These are phyloP conservation scores for Geotrichum citri-aurantii DNA, from an alignment of 1,139 yeast species.

Conservation along the genomic window DNA sequence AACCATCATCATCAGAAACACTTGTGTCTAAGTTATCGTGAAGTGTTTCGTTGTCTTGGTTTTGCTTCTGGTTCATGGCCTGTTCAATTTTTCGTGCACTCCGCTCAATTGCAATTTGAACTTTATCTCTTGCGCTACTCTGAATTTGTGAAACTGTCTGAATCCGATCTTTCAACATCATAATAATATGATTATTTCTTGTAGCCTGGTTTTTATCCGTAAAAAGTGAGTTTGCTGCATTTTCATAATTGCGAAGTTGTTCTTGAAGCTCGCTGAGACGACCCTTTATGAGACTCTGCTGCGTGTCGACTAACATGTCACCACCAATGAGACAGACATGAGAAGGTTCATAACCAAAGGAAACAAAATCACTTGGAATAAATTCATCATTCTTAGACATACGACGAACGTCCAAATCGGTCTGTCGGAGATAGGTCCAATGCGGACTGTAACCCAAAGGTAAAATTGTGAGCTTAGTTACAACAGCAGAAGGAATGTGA, in stretches of 20 bases:
- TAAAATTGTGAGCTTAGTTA: constrained; percentile 52
- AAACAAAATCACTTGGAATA: constrained; percentile 27
- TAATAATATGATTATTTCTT: constrained; percentile 30
- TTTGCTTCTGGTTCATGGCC: constrained; percentile 1
- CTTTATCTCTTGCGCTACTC: constrained; percentile 3
- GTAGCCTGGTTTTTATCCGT: constrained; percentile 20
- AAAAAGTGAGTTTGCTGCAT: constrained; percentile 34
- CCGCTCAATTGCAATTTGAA: constrained; percentile 12
- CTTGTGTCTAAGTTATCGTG: not conserved
- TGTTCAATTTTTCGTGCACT: constrained; percentile 16
- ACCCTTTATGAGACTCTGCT: constrained; percentile 28
- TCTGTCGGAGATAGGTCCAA: constrained; percentile 67
- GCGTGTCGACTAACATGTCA: constrained; percentile 33
- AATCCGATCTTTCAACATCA: constrained; percentile 38
- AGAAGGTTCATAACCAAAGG: constrained; percentile 62
- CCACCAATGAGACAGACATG: constrained; percentile 63
- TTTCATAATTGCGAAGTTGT: constrained; percentile 40
- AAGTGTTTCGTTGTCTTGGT: constrained; percentile 10
- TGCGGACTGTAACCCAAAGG: constrained; percentile 73
- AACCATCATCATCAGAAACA: constrained; percentile 23
- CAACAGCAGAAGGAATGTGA: constrained; percentile 38
- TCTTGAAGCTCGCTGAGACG: constrained; percentile 41
- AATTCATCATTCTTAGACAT: not conserved
- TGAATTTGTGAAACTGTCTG: constrained; percentile 25
- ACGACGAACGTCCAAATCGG: constrained; percentile 25